phyloP scores from a whole-genome alignment of 1,139 yeast genomes.

The Waltiozyma sp. region DNA sequence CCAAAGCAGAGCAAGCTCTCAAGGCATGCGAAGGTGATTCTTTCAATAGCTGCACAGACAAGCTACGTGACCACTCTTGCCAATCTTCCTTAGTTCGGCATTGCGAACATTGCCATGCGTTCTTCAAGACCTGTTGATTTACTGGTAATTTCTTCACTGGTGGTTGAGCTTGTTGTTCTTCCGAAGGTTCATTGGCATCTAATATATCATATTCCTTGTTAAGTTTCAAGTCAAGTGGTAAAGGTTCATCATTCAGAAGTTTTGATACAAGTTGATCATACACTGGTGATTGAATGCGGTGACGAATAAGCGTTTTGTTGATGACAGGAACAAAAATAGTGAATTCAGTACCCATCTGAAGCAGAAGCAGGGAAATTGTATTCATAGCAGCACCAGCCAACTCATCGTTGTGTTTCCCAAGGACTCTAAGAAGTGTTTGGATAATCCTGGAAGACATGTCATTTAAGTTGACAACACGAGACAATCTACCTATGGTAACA shows the following conservation, averaged over 20 bases:
- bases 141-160: constrained; percentile 63
- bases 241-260: constrained; percentile 75
- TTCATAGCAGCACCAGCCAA: constrained; percentile 58
- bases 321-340: constrained; percentile 82
- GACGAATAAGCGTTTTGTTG: constrained; percentile 53
- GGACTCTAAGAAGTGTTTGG: constrained; percentile 72
- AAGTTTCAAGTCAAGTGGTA: constrained; percentile 68
- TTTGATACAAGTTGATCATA: constrained; percentile 78
- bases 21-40: constrained; percentile 94
- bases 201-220: constrained; percentile 53
- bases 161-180: constrained; percentile 24
- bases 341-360: constrained; percentile 79
- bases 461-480: constrained; percentile 60
- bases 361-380: constrained; percentile 65
- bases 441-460: constrained; percentile 89
- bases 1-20: constrained; percentile 86
- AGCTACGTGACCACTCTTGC: constrained; percentile 92
- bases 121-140: constrained; percentile 33
- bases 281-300: constrained; percentile 57
- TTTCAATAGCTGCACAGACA: constrained; percentile 75
- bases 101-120: constrained; percentile 89
- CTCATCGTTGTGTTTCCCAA: constrained; percentile 50
- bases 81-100: constrained; percentile 90
- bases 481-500: constrained; percentile 72
- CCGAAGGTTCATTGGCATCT: constrained; percentile 54